Base-by-base conservation (phyloP, 2,329 filamentous ascomycete species). In the Pseudocercospora pini-densiflorae region DNA sequence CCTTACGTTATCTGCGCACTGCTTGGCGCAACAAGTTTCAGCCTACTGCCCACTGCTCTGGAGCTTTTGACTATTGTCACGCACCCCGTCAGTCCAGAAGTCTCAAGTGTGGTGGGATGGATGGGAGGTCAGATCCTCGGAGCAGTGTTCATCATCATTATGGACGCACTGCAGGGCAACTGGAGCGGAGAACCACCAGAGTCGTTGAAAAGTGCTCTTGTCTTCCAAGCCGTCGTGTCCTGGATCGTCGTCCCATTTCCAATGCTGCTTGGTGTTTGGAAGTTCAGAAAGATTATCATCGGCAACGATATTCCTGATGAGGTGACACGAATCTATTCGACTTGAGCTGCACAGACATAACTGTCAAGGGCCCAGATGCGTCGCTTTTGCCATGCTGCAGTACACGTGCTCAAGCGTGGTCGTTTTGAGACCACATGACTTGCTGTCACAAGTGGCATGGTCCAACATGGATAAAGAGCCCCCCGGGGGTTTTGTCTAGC, bases 61-160 rank as follows among this genome's bases (percentile, higher is more conserved):
- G 95, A 99, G 79, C 93, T 91, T 72, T 83, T 97, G 16, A 92
- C 92, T 60, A 93, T 98, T 78, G 86, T 97, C 66, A 93, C 91
- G 5, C 92, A 95, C 75, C 95, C 95, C 0, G 88, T 96, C 27
- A 90, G 89, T 47, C 94, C 95, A 0, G 94, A 97, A 79, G 87
- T 97, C 53, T 92, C 92, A 0, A 92, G 88, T 68, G 93, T 92
- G 29, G 83, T 96, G 23, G 92, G 90, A 74, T 98, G 95, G 95
- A 87, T 88, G 0, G 90, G 90, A 5, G 94, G 95, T 0, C 94
- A 98, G 81, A 79, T 97, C 7, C 80, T 96, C 0, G 95, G 95
- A 12, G 94, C 88, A 1, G 80, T 94, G 29, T 97, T 97, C 75
- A 91, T 97, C 73, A 81, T 99, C 31, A 80, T 94, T 64, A 91